phyloP scores from a whole-genome alignment of 306 rosid species.

The Potentilla sterilis region DNA sequence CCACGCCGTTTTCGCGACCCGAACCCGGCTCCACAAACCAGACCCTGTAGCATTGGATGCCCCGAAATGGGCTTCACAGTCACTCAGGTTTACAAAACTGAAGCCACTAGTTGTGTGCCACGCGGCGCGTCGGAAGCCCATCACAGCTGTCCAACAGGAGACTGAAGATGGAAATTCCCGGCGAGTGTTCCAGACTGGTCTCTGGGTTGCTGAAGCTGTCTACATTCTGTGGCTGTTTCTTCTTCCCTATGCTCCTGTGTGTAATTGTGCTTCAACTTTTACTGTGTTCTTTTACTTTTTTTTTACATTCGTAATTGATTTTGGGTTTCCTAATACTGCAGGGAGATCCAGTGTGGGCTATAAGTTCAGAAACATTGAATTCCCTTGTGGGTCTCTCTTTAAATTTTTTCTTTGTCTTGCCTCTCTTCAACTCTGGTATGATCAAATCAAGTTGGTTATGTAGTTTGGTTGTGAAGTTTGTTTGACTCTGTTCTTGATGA shows the following conservation, averaged over 20 bases:
- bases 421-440: constrained; percentile 72
- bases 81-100: constrained; percentile 10
- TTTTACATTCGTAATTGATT: background rate
- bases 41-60: constrained; percentile 6
- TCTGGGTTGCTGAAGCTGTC: constrained; percentile 66
- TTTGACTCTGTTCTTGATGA: constrained; percentile 24
- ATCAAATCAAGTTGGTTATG: constrained; percentile 13
- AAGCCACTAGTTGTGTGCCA: constrained; percentile 30
- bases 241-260: constrained; percentile 80
- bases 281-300: no score
- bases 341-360: constrained; percentile 97
- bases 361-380: constrained; percentile 69
- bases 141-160: constrained; percentile 19
- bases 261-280: background rate
- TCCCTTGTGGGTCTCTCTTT: constrained; percentile 80
- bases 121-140: constrained; percentile 43
- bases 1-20: constrained; percentile 17
- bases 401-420: constrained; percentile 81
- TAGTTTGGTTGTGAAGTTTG: background rate
- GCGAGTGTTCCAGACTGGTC: constrained; percentile 37
- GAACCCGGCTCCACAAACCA: constrained; percentile 26
- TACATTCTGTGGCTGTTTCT: constrained; percentile 81
- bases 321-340: constrained; percentile 30
- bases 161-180: constrained; percentile 25
- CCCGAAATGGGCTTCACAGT: constrained; percentile 9